A percentile compares a stretch with the other conserved stretches of the same genome.
phyloP scores from a whole-genome alignment of 78 protist species.

The Kipferlia bialata region DNA sequence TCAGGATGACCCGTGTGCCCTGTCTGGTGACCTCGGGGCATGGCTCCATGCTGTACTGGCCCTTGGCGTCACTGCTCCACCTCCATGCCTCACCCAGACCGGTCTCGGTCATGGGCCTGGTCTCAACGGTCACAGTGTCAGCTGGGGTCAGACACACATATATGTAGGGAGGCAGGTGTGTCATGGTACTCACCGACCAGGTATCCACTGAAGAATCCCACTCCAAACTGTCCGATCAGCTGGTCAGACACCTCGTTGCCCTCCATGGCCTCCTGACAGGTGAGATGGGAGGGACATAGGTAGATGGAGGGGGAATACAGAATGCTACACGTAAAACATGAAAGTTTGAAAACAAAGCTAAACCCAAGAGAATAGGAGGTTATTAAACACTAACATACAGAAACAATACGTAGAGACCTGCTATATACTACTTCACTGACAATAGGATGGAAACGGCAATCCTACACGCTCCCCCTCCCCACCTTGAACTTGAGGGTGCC shows the following conservation, averaged over 20 bases:
- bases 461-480: conserved; percentile 4
- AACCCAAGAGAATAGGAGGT: too few species aligned
- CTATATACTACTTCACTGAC: neutral
- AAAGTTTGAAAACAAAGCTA: too few species aligned
- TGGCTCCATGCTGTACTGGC: too few species aligned
- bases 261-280: neutral
- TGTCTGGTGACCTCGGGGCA: too few species aligned
- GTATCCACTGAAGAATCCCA: conserved; percentile 89
- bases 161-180: too few species aligned
- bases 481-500: conserved; percentile 55
- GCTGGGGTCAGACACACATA: too few species aligned
- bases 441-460: neutral
- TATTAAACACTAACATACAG: too few species aligned
- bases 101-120: neutral
- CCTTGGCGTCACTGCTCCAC: too few species aligned
- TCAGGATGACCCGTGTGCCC: neutral
- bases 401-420: neutral
- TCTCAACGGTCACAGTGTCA: conserved; percentile 39
- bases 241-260: neutral
- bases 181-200: too few species aligned
- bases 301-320: neutral
- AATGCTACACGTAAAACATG: too few species aligned
- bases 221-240: conserved; percentile 95
- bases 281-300: too few species aligned
- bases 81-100: too few species aligned